phyloP scores from a whole-genome alignment of 1,139 yeast species.

The Martiniozyma asiatica region DNA sequence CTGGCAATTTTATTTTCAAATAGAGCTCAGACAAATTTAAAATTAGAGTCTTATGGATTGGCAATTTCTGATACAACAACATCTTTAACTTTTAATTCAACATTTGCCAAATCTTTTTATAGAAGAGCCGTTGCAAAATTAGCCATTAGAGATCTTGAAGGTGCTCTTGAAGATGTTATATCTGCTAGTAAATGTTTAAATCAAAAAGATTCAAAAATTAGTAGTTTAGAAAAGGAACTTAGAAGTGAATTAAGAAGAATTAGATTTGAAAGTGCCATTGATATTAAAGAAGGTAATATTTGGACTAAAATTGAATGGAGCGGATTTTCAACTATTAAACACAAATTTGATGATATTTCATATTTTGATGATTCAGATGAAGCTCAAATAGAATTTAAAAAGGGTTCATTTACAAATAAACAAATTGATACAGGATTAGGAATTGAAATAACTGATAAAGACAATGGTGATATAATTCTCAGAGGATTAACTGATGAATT shows the following conservation, averaged over 20 bases:
- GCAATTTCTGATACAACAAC: slow-evolving; percentile 68
- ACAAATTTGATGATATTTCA: too few species aligned
- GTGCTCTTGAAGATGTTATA: slow-evolving; percentile 63
- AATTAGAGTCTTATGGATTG: slow-evolving; percentile 74
- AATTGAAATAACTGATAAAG: slow-evolving; percentile 5
- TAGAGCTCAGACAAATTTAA: slow-evolving; percentile 83
- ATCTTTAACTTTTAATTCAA: slow-evolving; percentile 58
- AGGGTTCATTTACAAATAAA: slow-evolving; percentile 7
- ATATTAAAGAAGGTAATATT: slow-evolving; percentile 41
- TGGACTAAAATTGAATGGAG: slow-evolving; percentile 36
- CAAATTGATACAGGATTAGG: slow-evolving; percentile 4
- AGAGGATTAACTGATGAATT: slow-evolving; percentile 34
- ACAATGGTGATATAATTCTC: slow-evolving; percentile 6
- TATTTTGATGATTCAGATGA: slow-evolving; percentile 45
- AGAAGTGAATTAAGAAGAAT: slow-evolving; percentile 55
- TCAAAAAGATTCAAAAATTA: slow-evolving; percentile 64
- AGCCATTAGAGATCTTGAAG: slow-evolving; percentile 66
- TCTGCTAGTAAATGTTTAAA: slow-evolving; percentile 40
- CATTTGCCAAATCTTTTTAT: slow-evolving; percentile 65
- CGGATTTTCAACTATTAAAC: slow-evolving; percentile 26
- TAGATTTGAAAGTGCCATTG: slow-evolving; percentile 82
- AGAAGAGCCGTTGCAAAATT: slow-evolving; percentile 75
- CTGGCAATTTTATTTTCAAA: slow-evolving; percentile 66
- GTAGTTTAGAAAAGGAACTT: slow-evolving; percentile 52
- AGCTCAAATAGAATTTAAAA: slow-evolving; percentile 26